Conservation (phyloP, 768 basidiomycete species). For the Polyporus arcularius region DNA sequence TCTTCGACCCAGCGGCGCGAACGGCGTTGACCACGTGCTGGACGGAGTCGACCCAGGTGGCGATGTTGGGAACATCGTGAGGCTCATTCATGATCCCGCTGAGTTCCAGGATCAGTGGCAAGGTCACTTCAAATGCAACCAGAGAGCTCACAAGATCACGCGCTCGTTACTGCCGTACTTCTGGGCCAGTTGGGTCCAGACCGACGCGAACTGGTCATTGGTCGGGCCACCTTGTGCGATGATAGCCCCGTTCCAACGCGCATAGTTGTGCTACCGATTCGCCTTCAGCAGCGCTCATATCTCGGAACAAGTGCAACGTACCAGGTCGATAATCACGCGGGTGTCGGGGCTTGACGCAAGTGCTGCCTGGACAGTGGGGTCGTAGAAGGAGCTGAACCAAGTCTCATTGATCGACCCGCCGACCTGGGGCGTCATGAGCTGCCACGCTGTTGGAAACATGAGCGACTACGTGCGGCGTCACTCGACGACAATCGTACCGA, state of each 20-base stretch:
- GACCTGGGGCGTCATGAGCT: conserved; percentile 50
- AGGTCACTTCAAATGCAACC: neutral
- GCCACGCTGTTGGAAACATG: conserved; percentile 43
- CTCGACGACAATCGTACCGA: conserved; percentile 25
- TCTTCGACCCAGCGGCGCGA: conserved; percentile 42
- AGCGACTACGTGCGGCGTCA: neutral
- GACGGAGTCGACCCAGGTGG: conserved; percentile 36
- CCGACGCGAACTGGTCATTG: conserved; percentile 40
- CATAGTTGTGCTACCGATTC: conserved; percentile 52
- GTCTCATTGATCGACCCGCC: conserved; percentile 47
- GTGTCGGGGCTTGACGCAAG: conserved; percentile 41
- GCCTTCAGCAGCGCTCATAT: neutral
- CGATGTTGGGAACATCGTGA: conserved; percentile 41
- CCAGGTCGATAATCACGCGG: conserved; percentile 54
- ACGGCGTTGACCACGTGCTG: conserved; percentile 45
- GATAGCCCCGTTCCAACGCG: conserved; percentile 53
- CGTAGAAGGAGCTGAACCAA: conserved; percentile 45
- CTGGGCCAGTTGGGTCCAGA: conserved; percentile 43
- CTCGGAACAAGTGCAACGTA: conserved; percentile 13
- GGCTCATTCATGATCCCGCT: conserved; percentile 50
- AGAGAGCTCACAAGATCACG: conserved; percentile 32
- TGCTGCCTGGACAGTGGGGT: conserved; percentile 49
- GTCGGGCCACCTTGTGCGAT: conserved; percentile 44
- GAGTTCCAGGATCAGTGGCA: neutral
- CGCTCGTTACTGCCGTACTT: conserved; percentile 38